Percentiles rank a stretch among this genome's conserved stretches.
Conservation (phyloP, 78 protist species). For the Bodo saltans region DNA sequence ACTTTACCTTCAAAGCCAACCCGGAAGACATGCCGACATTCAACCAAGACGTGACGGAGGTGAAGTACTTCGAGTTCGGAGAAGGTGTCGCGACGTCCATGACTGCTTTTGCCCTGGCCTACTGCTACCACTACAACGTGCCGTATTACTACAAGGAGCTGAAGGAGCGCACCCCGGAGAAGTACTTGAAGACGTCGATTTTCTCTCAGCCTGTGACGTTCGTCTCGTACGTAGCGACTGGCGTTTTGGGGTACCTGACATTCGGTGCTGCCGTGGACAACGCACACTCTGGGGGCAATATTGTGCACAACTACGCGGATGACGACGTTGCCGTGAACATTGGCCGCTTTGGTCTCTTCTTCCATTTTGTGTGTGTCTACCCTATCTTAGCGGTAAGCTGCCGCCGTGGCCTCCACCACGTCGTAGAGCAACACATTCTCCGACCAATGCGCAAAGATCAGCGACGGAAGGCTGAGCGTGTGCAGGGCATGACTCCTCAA, state of each 20-base stretch:
- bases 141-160: slow-evolving; percentile 17
- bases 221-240: background rate
- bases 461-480: background rate
- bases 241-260: background rate
- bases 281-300: background rate
- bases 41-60: too few species aligned
- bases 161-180: background rate
- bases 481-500: background rate
- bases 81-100: too few species aligned
- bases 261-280: background rate
- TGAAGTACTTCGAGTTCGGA: too few species aligned
- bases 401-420: background rate
- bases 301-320: background rate
- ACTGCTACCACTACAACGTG: slow-evolving; percentile 24
- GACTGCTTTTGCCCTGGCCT: background rate
- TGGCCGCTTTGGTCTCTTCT: slow-evolving; percentile 3
- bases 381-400: background rate
- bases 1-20: too few species aligned
- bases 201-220: background rate
- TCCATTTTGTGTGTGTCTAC: slow-evolving; percentile 5
- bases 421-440: too few species aligned
- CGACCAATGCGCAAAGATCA: background rate
- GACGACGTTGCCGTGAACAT: slow-evolving; percentile 8
- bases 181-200: background rate
- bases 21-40: too few species aligned